A percentile compares a stretch with the other conserved stretches of the same genome.
Evolutionary conservation across 2,329 filamentous ascomycete species (phyloP).

Genomic region (Fusarium odoratissimum): DNA sequence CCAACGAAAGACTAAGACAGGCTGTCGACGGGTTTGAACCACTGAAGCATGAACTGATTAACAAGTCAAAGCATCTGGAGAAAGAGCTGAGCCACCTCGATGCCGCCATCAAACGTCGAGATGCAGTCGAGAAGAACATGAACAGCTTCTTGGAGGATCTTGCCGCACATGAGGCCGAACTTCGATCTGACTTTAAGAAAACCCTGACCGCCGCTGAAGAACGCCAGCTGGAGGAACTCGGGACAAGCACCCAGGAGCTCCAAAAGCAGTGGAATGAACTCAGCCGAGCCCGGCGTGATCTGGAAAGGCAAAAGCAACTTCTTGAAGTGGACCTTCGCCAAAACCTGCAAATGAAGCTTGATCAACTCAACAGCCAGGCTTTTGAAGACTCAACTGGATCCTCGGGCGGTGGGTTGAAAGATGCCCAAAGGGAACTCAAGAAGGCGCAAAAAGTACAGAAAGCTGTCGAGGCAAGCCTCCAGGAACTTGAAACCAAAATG

Average conservation of each 20-base stretch:
- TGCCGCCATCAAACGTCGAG: slow-evolving; percentile 70
- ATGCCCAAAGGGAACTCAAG: slow-evolving; percentile 83
- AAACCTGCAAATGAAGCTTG: slow-evolving; percentile 86
- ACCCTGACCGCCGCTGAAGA: slow-evolving; percentile 87
- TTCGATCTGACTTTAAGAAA: slow-evolving; percentile 92
- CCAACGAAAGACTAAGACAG: slow-evolving; percentile 81
- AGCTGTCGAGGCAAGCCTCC: slow-evolving; percentile 74
- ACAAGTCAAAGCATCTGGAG: slow-evolving; percentile 79
- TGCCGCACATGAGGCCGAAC: slow-evolving; percentile 80
- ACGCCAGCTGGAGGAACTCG: slow-evolving; percentile 78
- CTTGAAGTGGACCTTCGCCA: slow-evolving; percentile 90
- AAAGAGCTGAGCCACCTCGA: slow-evolving; percentile 80
- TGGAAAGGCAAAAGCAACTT: slow-evolving; percentile 83
- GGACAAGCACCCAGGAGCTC: slow-evolving; percentile 75
- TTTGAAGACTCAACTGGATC: slow-evolving; percentile 74
- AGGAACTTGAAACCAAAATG: slow-evolving; percentile 79
- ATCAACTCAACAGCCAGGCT: slow-evolving; percentile 83
- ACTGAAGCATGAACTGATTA: slow-evolving; percentile 78
- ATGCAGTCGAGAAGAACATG: slow-evolving; percentile 79
- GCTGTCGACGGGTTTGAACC: slow-evolving; percentile 86
- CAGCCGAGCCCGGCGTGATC: slow-evolving; percentile 77
- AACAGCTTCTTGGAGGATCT: slow-evolving; percentile 81
- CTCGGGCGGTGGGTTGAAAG: slow-evolving; percentile 74
- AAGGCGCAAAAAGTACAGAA: slow-evolving; percentile 77
- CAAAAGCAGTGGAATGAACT: slow-evolving; percentile 81